Percentiles rank a stretch among this genome's conserved stretches.
Conservation (phyloP, 2,329 filamentous ascomycete genomes). For the Plenodomus biglobosus region DNA sequence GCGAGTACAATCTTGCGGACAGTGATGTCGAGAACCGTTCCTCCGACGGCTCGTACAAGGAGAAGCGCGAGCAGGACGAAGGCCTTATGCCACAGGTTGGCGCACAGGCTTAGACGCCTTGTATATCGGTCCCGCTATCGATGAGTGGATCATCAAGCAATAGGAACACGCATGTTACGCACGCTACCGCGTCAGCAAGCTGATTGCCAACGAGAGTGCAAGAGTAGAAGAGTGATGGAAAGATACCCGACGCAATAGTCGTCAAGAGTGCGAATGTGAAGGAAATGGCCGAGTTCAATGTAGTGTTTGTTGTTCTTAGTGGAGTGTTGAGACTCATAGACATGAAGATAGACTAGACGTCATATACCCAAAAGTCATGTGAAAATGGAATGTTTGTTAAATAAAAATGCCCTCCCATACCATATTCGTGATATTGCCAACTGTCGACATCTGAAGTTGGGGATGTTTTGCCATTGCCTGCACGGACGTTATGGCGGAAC, state of each 20-base stretch:
- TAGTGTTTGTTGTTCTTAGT: background rate
- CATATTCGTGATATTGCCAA: too few species aligned
- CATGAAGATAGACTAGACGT: background rate
- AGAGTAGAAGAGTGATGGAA: slow-evolving; percentile 9
- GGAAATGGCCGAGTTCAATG: background rate
- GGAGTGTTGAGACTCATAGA: background rate
- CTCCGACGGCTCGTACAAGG: slow-evolving; percentile 22
- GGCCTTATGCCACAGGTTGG: slow-evolving; percentile 18
- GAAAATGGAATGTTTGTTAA: too few species aligned
- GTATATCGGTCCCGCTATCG: slow-evolving; percentile 19
- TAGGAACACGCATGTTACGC: slow-evolving; percentile 8
- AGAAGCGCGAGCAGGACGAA: slow-evolving; percentile 28
- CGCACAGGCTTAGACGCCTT: slow-evolving; percentile 12
- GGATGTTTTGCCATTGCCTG: too few species aligned
- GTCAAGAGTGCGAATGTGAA: slow-evolving; percentile 13
- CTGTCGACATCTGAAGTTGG: too few species aligned
- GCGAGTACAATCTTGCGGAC: slow-evolving; percentile 38
- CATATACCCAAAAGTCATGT: background rate
- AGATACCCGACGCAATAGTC: slow-evolving; percentile 32
- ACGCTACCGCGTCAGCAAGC: slow-evolving; percentile 17
- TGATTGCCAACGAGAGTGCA: slow-evolving; percentile 9
- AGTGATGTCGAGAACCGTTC: slow-evolving; percentile 38
- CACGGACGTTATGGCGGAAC: too few species aligned
- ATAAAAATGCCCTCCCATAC: too few species aligned
- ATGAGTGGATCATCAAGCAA: background rate